A percentile compares a stretch with the other conserved stretches of the same genome.
phyloP scores from a whole-genome alignment of 2,329 filamentous ascomycete species.

The Fusarium domesticum region DNA sequence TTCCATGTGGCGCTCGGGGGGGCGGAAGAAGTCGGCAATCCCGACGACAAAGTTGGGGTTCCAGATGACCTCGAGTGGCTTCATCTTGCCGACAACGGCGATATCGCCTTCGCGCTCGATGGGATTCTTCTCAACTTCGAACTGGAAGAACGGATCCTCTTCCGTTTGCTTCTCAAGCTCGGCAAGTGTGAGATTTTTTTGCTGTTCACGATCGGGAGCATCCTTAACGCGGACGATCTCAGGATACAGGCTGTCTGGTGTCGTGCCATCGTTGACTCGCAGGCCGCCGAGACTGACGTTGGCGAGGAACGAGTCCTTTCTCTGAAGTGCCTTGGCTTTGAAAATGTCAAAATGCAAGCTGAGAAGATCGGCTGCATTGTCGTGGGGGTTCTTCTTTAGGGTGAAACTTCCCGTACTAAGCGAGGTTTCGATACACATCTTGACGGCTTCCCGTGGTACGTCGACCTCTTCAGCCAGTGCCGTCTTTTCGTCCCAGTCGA shows the following conservation, averaged over 20 bases:
- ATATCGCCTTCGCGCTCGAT: slow-evolving; percentile 90
- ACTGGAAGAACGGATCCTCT: slow-evolving; percentile 81
- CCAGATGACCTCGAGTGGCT: slow-evolving; percentile 95
- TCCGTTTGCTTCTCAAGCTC: slow-evolving; percentile 49
- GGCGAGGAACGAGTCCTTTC: slow-evolving; percentile 85
- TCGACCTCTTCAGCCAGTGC: slow-evolving; percentile 85
- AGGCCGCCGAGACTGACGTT: slow-evolving; percentile 90
- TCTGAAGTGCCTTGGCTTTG: slow-evolving; percentile 81
- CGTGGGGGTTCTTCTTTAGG: slow-evolving; percentile 65
- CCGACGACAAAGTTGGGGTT: slow-evolving; percentile 92
- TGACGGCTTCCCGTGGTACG: slow-evolving; percentile 84
- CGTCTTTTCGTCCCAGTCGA: slow-evolving; percentile 97
- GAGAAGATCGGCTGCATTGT: slow-evolving; percentile 73
- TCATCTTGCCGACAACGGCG: slow-evolving; percentile 84
- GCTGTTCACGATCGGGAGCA: slow-evolving; percentile 53
- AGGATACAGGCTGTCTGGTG: slow-evolving; percentile 82
- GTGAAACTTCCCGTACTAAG: slow-evolving; percentile 97
- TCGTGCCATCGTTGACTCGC: slow-evolving; percentile 93
- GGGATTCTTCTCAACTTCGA: slow-evolving; percentile 92
- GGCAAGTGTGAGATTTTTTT: slow-evolving; percentile 50
- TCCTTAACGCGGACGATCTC: slow-evolving; percentile 97
- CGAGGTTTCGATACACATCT: slow-evolving; percentile 87
- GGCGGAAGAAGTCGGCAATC: slow-evolving; percentile 91
- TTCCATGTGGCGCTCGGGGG: slow-evolving; percentile 96
- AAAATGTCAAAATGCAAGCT: slow-evolving; percentile 94